phyloP scores from a whole-genome alignment of 805 yeast genomes.

The Sungouiozyma ichnusensis region DNA sequence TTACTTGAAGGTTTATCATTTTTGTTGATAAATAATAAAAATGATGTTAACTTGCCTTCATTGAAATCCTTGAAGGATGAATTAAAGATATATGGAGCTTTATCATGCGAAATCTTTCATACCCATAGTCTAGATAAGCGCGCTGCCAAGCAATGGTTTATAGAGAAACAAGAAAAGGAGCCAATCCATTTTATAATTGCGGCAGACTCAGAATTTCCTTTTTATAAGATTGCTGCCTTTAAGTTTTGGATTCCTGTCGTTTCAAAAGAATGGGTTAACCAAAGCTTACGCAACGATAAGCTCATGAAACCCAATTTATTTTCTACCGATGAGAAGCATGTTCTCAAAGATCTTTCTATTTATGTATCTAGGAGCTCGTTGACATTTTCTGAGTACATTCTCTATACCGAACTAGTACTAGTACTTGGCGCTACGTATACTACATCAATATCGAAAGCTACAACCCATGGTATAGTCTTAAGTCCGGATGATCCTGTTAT shows the following conservation, averaged over 20 bases:
- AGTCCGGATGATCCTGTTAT: slow-evolving; percentile 49
- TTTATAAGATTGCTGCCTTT: slow-evolving; percentile 20
- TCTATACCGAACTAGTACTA: slow-evolving; percentile 45
- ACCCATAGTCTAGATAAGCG: neutral
- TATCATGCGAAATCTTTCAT: neutral
- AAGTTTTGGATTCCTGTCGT: slow-evolving; percentile 26
- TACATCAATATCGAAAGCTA: slow-evolving; percentile 50
- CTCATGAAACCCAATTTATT: slow-evolving; percentile 29
- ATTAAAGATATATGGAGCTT: neutral
- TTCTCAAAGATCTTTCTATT: slow-evolving; percentile 51
- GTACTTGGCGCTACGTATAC: slow-evolving; percentile 71
- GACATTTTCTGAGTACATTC: slow-evolving; percentile 56
- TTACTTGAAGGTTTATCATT: neutral
- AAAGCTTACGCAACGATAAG: slow-evolving; percentile 13
- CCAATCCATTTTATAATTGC: slow-evolving; percentile 20
- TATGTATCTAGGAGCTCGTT: slow-evolving; percentile 30
- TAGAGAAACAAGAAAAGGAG: slow-evolving; percentile 6
- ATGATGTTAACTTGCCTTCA: neutral
- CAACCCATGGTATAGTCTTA: slow-evolving; percentile 67
- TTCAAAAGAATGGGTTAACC: slow-evolving; percentile 18
- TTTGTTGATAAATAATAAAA: neutral
- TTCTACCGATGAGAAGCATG: slow-evolving; percentile 61
- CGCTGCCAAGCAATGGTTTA: slow-evolving; percentile 10
- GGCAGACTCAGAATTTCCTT: slow-evolving; percentile 16
- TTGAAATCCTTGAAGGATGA: neutral